Evolutionary conservation across 176 grass and related monocot species (phyloP), one percentile per base, ranked within the genome.

Genomic region (Saccharum officinarum): DNA sequence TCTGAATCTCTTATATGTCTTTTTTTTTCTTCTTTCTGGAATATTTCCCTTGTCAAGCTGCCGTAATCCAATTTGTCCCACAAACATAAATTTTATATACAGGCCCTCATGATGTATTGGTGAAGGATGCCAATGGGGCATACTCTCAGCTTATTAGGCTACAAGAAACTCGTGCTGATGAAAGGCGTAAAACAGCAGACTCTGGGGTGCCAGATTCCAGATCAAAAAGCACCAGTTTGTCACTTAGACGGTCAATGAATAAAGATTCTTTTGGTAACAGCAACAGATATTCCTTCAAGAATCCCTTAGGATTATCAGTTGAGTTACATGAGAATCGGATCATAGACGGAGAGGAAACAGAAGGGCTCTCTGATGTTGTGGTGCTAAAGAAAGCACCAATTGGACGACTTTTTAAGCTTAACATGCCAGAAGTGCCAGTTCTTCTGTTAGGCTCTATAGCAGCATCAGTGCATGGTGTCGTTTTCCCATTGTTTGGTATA

Each of bases 41-140:
- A 72, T 31, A 31, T 82, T 79, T 76, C 9, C 73, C 30, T 67
- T 65, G 8, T 22, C n/a, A 57, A 69, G 13, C 12, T 50, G 13
- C 22, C 38, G 59, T 59, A 52, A 31, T 49, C 54, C 63, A 71
- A 71, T 66, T 46, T 54, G n/a, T 23, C 28, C 3, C 47, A 86
- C n/a, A 66, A 75, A 42, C 36, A 26, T 78, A 81, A 79, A 49
- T 10, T 44, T 20, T 44, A 73, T 73, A 61, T 57, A 18, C 83
- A 97, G 95, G 95, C 52, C 34, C 84, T 65, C 95, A 97, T 90
- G 79, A 95, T 83, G 79, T 73, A 65, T 73, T 97, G 64, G 84
- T 97, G 65, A 94, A 86, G 83, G 84, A 93, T 81, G 82, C 84
- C 17, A 81, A 85, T 81, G 92, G 95, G 31, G 90, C 92, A 67